phyloP scores from a whole-genome alignment of 176 grass and related monocot species.

The Olyra latifolia region DNA sequence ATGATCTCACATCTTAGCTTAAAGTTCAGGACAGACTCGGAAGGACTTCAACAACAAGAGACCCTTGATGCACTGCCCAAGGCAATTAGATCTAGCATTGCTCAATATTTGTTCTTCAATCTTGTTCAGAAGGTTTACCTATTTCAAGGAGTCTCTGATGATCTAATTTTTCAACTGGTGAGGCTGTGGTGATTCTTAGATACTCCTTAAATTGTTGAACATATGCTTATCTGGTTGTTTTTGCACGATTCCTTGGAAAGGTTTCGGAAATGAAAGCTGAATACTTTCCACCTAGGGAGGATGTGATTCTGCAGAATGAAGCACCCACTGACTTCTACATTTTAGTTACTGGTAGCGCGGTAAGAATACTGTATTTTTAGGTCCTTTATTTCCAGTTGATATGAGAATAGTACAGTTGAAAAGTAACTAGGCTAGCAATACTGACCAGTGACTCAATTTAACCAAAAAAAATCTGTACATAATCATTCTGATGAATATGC shows the following conservation, averaged over 20 bases:
- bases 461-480: neutral
- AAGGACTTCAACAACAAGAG: conserved; percentile 99
- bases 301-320: conserved; percentile 98
- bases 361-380: conserved; percentile 35
- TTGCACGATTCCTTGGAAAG: conserved; percentile 36
- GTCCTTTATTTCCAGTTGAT: conserved; percentile 21
- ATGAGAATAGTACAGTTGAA: neutral
- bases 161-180: conserved; percentile 97
- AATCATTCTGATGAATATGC: conserved; percentile 35
- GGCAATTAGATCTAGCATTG: conserved; percentile 97
- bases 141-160: conserved; percentile 74
- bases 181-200: neutral
- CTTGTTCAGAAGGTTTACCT: conserved; percentile 84
- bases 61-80: conserved; percentile 87
- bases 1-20: conserved; percentile 98
- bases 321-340: conserved; percentile 98
- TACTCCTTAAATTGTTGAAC: conserved; percentile 15
- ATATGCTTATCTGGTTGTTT: conserved; percentile 29
- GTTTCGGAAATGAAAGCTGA: conserved; percentile 99
- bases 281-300: conserved; percentile 98
- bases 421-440: conserved; percentile 12
- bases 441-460: neutral
- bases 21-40: conserved; percentile 96
- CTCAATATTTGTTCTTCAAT: conserved; percentile 76
- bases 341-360: conserved; percentile 75